A percentile compares a stretch with the other conserved stretches of the same genome.
phyloP scores from a whole-genome alignment of 768 basidiomycete species.

The Kockovaella imperatae region DNA sequence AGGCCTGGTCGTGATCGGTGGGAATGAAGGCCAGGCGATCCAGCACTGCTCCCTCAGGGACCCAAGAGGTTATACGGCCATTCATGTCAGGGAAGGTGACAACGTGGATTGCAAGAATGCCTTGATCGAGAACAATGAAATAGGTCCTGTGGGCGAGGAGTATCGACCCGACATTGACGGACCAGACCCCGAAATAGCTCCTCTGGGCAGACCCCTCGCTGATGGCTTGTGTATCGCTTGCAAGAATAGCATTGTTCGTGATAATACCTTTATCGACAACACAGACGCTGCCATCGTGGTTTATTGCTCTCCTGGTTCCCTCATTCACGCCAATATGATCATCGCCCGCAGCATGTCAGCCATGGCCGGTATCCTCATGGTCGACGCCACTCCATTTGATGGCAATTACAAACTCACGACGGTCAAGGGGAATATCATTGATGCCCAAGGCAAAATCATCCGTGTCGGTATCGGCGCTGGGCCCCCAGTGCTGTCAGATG shows the following conservation, averaged over 20 bases:
- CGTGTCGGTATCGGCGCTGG: constrained; percentile 48
- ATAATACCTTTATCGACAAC: constrained; percentile 46
- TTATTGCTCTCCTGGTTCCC: constrained; percentile 47
- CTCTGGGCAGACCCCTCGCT: constrained; percentile 45
- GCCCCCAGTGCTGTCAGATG: constrained; percentile 46
- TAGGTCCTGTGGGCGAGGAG: constrained; percentile 46
- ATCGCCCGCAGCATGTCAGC: constrained; percentile 36
- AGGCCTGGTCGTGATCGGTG: constrained; percentile 40
- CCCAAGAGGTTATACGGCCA: constrained; percentile 44
- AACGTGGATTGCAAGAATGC: constrained; percentile 40
- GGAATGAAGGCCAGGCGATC: constrained; percentile 42
- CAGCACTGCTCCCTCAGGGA: constrained; percentile 33
- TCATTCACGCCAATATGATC: constrained; percentile 45
- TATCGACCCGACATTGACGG: constrained; percentile 42
- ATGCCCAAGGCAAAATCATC: constrained; percentile 43
- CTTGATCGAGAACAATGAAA: constrained; percentile 41
- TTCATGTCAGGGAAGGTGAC: constrained; percentile 46
- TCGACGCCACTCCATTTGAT: constrained; percentile 46
- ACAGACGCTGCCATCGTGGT: constrained; percentile 46
- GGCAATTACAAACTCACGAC: constrained; percentile 44
- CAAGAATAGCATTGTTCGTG: constrained; percentile 40
- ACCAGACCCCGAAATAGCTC: constrained; percentile 42
- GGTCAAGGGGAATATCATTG: constrained; percentile 46
- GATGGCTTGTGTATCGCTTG: constrained; percentile 48
- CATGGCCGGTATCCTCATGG: constrained; percentile 47